Percentiles rank a stretch among this genome's conserved stretches.
Evolutionary conservation across 495 filamentous ascomycete genomes (phyloP).

Genomic region (Opeltia flavorubescens): DNA sequence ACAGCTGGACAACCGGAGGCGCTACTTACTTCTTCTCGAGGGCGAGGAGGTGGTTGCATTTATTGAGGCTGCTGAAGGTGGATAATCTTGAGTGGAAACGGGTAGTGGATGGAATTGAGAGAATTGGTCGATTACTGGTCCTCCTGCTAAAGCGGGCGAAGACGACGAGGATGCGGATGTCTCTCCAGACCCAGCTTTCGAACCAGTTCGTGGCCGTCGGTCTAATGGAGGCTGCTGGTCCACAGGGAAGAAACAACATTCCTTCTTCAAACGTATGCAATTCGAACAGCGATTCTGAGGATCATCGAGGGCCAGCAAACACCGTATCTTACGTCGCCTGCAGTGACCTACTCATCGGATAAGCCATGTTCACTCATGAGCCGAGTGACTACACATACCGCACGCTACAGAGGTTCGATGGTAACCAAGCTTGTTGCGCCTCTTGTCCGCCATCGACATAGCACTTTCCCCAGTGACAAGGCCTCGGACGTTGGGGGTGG

Average conservation of each 20-base stretch:
- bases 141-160: slow-evolving; percentile 22
- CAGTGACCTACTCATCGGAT: slow-evolving; percentile 57
- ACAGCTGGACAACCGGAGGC: neutral
- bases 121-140: slow-evolving; percentile 18
- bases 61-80: slow-evolving; percentile 1
- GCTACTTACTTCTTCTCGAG: slow-evolving; percentile 13
- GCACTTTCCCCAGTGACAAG: slow-evolving; percentile 29
- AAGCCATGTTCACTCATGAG: slow-evolving; percentile 1
- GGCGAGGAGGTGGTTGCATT: slow-evolving; percentile 12
- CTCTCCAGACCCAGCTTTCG: slow-evolving; percentile 28
- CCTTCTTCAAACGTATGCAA: slow-evolving; percentile 91
- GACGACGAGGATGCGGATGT: slow-evolving; percentile 32
- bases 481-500: slow-evolving; percentile 52
- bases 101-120: slow-evolving; percentile 31
- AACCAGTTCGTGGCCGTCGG: slow-evolving; percentile 33
- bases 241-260: slow-evolving; percentile 88
- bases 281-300: slow-evolving; percentile 77
- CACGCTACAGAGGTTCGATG: slow-evolving; percentile 95
- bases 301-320: slow-evolving; percentile 67
- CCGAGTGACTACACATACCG: slow-evolving; percentile 48
- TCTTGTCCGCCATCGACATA: slow-evolving; percentile 56
- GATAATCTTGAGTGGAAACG: slow-evolving; percentile 24
- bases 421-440: slow-evolving; percentile 93
- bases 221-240: slow-evolving; percentile 61
- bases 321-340: slow-evolving; percentile 88